These are phyloP conservation scores for Lotus japonicus DNA, from an alignment of 306 rosid species.

Conservation along the genomic window DNA sequence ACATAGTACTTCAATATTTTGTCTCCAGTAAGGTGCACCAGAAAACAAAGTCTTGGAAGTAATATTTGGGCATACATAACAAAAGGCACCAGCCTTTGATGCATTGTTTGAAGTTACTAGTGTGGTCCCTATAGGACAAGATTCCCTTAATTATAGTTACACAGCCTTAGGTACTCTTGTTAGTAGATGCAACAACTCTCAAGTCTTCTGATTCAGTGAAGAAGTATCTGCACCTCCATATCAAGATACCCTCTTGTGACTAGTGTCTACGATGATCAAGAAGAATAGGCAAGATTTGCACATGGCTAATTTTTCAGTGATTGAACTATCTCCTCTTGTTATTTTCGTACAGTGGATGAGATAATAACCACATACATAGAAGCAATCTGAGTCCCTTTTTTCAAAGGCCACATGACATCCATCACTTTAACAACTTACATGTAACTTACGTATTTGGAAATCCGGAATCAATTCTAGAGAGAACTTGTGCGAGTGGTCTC, in stretches of 20 bases:
- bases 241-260: background rate
- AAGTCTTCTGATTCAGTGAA: constrained; percentile 15
- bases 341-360: constrained; percentile 20
- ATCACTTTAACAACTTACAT: background rate
- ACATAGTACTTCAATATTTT: constrained; percentile 20
- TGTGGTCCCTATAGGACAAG: constrained; percentile 25
- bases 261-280: background rate
- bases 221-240: background rate
- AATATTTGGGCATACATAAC: constrained; percentile 19
- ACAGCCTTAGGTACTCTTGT: background rate
- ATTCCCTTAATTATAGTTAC: constrained; percentile 19
- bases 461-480: too few relatives aligned
- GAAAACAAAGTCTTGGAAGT: constrained; percentile 16
- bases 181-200: constrained; percentile 12
- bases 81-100: constrained; percentile 17
- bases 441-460: too few relatives aligned
- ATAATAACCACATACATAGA: background rate
- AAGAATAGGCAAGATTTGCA: constrained; percentile 12
- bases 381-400: background rate
- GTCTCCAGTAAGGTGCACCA: constrained; percentile 18
- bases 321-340: background rate
- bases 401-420: background rate
- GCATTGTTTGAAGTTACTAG: constrained; percentile 3
- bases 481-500: too few relatives aligned
- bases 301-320: constrained; percentile 17